These are phyloP conservation scores for Punctularia strigosozonata DNA, from an alignment of 768 basidiomycete genomes.

Conservation along the genomic window DNA sequence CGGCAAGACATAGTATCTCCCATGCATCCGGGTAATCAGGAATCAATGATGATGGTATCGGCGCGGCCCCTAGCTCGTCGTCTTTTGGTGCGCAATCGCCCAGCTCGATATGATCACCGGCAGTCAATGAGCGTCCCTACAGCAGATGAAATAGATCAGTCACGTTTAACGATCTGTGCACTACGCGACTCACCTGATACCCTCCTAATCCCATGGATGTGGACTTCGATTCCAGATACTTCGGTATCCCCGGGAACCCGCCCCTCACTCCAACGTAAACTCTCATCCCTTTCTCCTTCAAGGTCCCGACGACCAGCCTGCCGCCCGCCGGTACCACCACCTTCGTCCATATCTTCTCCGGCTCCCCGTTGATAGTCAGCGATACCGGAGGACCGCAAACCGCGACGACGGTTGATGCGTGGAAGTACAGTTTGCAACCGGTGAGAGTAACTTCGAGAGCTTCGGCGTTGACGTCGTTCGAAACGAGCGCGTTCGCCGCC, in stretches of 20 bases:
- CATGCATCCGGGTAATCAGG: constrained; percentile 38
- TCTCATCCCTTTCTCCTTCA: constrained; percentile 30
- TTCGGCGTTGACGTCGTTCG: constrained; percentile 38
- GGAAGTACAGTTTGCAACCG: constrained; percentile 39
- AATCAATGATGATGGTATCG: constrained; percentile 20
- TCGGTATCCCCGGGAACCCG: constrained; percentile 45
- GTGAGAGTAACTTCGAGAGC: constrained; percentile 42
- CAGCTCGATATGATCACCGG: constrained; percentile 40
- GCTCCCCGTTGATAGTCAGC: constrained; percentile 28
- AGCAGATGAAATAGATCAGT: constrained; percentile 5
- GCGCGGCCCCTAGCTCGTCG: constrained; percentile 8
- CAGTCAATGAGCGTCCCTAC: constrained; percentile 39
- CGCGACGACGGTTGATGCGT: constrained; percentile 34
- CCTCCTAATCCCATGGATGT: constrained; percentile 53
- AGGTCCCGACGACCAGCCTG: constrained; percentile 28
- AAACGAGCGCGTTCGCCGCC: constrained; percentile 45
- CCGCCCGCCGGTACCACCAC: constrained; percentile 32
- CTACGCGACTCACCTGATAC: constrained; percentile 30
- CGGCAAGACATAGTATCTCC: constrained; percentile 42
- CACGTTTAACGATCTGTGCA: not conserved
- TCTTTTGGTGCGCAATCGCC: constrained; percentile 15
- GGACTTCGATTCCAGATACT: constrained; percentile 52
- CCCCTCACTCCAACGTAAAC: constrained; percentile 45
- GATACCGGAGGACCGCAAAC: constrained; percentile 39
- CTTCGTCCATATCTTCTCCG: constrained; percentile 35